Base-by-base conservation (phyloP, 2,329 filamentous ascomycete species). In the Thelonectria rubi region DNA sequence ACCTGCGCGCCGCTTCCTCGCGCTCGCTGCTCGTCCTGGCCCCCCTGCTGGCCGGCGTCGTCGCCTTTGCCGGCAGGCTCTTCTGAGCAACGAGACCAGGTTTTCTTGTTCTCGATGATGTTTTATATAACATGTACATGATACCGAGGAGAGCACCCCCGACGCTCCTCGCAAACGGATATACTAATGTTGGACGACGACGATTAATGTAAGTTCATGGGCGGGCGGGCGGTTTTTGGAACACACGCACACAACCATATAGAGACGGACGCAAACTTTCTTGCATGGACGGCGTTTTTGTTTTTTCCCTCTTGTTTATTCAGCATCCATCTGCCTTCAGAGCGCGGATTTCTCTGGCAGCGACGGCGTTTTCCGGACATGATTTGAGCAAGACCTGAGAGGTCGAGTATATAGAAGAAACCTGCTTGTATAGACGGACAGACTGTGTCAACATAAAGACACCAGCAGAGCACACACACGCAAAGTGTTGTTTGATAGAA, bases 41-140 rank as follows among this genome's bases (percentile, higher is more conserved):
- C 15, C 70, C 72, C 20, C 65, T 77, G 54, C 54, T 72, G 1
- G 68, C 65, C n/a, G 72, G 72, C 50, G 54, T 70, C 15, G 30
- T 71, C 59, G 43, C 65, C 9, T 65, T 77, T 58, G 62, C 65
- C 21, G 69, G 65, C 45, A 53, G 68, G 47, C 58, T 71, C 43
- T 60, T 69, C 24, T 70, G 50, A 57, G 62, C 48, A 49, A 47
- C 64, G 14, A 54, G 40, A 46, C 47, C 12, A 43, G 21, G 34
- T 21, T 39, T 26, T 24, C 59, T 56, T 18, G 45, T 14, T 62
- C 7, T 24, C 21, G 21, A 24, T 7, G 26, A 30, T 30, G 26
- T 30, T 30, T 30, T 30, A 30, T 30, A 30, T 30, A 30, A 24
- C n/a, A n/a, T 30, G 58, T 64, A 61, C 53, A 67, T 58, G 61